Base-by-base conservation (phyloP, 2,329 filamentous ascomycete species). In the Fusarium robinianum region DNA sequence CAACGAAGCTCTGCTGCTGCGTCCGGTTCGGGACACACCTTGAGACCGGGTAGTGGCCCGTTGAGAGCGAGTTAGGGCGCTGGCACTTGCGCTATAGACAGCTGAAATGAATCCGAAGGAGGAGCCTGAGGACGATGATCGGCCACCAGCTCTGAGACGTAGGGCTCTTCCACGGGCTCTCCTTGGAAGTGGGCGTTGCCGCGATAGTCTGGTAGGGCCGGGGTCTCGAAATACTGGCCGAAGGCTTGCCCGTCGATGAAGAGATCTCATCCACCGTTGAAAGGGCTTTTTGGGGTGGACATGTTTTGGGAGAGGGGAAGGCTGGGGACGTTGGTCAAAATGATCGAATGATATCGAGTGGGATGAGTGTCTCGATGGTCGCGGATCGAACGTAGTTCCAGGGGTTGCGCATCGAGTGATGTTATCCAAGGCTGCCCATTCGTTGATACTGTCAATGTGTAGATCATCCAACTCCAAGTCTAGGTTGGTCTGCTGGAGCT, bases 81-180 rank as follows among this genome's bases (percentile, higher is more conserved):
- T 95, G 55, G 81, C 77, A 58, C 85, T 89, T 38, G 88, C 87
- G 51, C 89, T 94, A 64, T 86, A 90, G 56, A 95, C 79, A 11
- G 82, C 85, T n/a, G 84, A 82, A 25, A 96, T 81, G 61, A 91
- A 90, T 2, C 80, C 86, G 47, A 88, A 83, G 0, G 90, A 95
- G 6, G 87, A 89, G 2, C 79, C 78, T 9, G 88, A 88, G 3
- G 85, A 87, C 6, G 80, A 82, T 41, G 81, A 77, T 46, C 78
- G 74, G 57, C 78, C 76, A 56, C 46, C 42, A 6, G 45, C 26
- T 50, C 38, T 55, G 26, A 42, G 43, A 30, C 26, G 33, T n/a
- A 49, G 18, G 21, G 42, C 34, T 32, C 16, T 38, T 19, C 36
- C 37, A n/a, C 39, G 33, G 24, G 39, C 7, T n/a, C 9, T 36